Conservation (phyloP, 2,329 filamentous ascomycete genomes). For the Xylaria sp. region DNA sequence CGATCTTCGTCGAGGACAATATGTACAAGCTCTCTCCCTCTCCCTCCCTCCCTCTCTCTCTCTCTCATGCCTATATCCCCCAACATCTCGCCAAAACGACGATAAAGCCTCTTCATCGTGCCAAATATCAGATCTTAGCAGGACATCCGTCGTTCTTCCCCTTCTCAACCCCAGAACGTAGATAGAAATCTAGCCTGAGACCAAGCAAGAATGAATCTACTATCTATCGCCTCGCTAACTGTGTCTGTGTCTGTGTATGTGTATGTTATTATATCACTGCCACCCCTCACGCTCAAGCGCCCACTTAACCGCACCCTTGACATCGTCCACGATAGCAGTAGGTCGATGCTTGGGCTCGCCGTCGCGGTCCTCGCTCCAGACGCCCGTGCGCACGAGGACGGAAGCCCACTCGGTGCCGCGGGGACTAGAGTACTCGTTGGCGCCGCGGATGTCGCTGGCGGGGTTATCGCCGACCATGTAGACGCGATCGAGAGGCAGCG, state of each 20-base stretch:
- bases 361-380: slow-evolving; percentile 64
- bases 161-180: background rate
- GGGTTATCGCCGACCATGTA: slow-evolving; percentile 97
- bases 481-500: slow-evolving; percentile 71
- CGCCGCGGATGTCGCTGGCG: slow-evolving; percentile 89
- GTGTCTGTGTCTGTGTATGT: too few species aligned
- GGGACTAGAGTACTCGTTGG: slow-evolving; percentile 76
- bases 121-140: background rate
- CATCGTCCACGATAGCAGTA: slow-evolving; percentile 75
- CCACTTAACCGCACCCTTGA: slow-evolving; percentile 80
- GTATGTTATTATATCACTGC: too few species aligned
- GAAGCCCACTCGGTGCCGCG: slow-evolving; percentile 79
- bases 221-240: background rate
- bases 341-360: slow-evolving; percentile 68
- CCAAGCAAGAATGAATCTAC: background rate
- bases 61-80: background rate
- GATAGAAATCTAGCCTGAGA: background rate
- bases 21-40: too few species aligned
- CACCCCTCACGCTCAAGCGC: slow-evolving; percentile 69
- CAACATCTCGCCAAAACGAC: background rate
- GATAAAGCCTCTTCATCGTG: background rate
- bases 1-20: background rate
- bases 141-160: background rate
- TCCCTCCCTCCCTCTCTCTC: too few species aligned
- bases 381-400: slow-evolving; percentile 82